These are phyloP conservation scores for Gastrodia elata DNA, from an alignment of 106 monocot genomes.

Conservation along the genomic window DNA sequence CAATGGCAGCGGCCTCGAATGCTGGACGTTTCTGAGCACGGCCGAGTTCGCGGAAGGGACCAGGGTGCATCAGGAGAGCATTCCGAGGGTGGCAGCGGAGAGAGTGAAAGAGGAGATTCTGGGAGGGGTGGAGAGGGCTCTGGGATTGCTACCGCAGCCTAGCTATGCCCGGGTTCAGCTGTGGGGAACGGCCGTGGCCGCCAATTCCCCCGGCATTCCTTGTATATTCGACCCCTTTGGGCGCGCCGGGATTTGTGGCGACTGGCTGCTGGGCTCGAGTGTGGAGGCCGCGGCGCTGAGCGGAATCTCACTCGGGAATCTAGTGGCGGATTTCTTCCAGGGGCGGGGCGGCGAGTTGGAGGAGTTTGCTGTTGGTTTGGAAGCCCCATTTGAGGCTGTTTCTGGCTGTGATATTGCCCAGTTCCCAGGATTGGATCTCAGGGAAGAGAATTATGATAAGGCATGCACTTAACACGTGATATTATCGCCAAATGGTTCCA, in stretches of 20 bases:
- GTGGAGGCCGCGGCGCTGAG: constrained; percentile 87
- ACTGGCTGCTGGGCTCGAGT: constrained; percentile 92
- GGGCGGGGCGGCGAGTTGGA: constrained; percentile 30
- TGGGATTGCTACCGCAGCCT: constrained; percentile 55
- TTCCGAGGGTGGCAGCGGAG: constrained; percentile 67
- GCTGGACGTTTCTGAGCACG: constrained; percentile 93
- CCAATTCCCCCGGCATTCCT: constrained; percentile 58
- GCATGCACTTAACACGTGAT: too few relatives aligned
- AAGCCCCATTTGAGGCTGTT: constrained; percentile 32
- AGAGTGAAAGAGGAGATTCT: constrained; percentile 83
- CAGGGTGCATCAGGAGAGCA: constrained; percentile 96
- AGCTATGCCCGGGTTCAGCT: constrained; percentile 76
- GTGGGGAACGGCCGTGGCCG: constrained; percentile 92
- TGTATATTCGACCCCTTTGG: constrained; percentile 89
- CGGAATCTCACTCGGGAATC: constrained; percentile 76
- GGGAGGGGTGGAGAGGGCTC: constrained; percentile 67
- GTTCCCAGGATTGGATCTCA: constrained; percentile 40
- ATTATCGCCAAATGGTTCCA: too few relatives aligned
- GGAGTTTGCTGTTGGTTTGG: constrained; percentile 61
- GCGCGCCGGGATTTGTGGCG: constrained; percentile 94
- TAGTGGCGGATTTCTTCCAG: constrained; percentile 69
- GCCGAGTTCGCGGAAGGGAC: constrained; percentile 71
- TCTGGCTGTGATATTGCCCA: constrained; percentile 75
- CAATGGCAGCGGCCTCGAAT: constrained; percentile 25
- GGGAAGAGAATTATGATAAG: too few relatives aligned